Base-by-base conservation (phyloP, 1,139 yeast species). In the Saccharomyces hybrid region DNA sequence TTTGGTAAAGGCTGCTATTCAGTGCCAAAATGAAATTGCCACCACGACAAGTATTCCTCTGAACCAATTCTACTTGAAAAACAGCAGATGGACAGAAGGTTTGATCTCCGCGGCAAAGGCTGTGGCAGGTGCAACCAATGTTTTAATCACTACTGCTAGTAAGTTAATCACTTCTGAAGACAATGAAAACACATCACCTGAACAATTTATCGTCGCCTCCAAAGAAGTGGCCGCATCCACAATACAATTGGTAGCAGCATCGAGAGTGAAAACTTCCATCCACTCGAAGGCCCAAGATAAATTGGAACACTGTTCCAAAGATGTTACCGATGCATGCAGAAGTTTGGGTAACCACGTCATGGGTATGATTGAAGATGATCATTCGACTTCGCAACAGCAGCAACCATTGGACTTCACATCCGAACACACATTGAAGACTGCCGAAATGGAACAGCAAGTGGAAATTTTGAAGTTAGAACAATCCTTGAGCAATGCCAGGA, bases 21-120 rank as follows among this genome's bases (percentile, higher is more conserved):
- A 83, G 50, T 84, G 95, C 25, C 97, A 89, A 70, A 75, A 80
- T 56, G 97, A 89, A 70, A 88, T 89, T 68, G 82, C 80, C 54
- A 76, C 89, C 1, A 77, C 83, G 56, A 46, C 57, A n/a, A 50
- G 48, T 5, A 51, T 50, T 8, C 57, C 55, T 26, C 49, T 60
- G 32, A 83, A 89, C 3, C 89, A 88, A 47, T 90, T 86, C 68
- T 90, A 90, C 73, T 88, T 86, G 69, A 88, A 88, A 71, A 88
- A 90, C 69, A 89, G 84, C 68, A 79, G 95, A 65, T 89, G 97
- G 97, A 88, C 97, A 0, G 96, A 90, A 71, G 97, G 97, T 41
- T 81, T 89, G 55, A 84, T 90, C 47, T 87, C 96, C 59, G 97
- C 97, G 13, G 89, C 97, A 2, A 86, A 87, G 64, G 86, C 95